These are phyloP conservation scores for Aspergillus ruber DNA, from an alignment of 2,329 filamentous ascomycete genomes.

Conservation along the genomic window DNA sequence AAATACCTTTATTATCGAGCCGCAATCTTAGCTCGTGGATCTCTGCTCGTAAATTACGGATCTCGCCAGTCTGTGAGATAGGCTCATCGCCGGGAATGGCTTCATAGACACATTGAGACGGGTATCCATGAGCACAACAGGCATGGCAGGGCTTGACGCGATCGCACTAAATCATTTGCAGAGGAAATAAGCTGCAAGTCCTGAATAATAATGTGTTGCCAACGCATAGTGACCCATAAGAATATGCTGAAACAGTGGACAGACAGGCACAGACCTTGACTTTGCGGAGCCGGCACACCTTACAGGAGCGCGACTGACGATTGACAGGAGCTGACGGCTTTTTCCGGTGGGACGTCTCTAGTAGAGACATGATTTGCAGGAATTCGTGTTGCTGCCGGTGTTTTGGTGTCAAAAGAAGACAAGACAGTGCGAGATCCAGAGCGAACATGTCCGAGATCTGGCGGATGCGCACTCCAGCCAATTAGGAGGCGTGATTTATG, in stretches of 20 bases:
- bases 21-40: slow-evolving; percentile 25
- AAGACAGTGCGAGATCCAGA: slow-evolving; percentile 24
- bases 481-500: background rate
- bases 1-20: slow-evolving; percentile 21
- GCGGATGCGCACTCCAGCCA: background rate
- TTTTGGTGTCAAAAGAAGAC: slow-evolving; percentile 20
- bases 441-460: slow-evolving; percentile 24
- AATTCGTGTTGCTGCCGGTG: slow-evolving; percentile 7
- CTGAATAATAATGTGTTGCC: background rate
- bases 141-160: slow-evolving; percentile 34
- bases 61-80: slow-evolving; percentile 32
- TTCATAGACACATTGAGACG: slow-evolving; percentile 34
- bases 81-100: slow-evolving; percentile 27
- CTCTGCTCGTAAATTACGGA: slow-evolving; percentile 28
- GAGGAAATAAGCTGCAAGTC: too few relatives aligned
- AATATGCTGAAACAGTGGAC: slow-evolving; percentile 6
- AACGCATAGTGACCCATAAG: background rate
- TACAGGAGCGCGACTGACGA: slow-evolving; percentile 33
- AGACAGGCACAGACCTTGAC: slow-evolving; percentile 26
- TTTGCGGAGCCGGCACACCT: slow-evolving; percentile 33
- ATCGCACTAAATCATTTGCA: slow-evolving; percentile 24
- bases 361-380: slow-evolving; percentile 12
- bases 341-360: slow-evolving; percentile 18
- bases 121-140: slow-evolving; percentile 35
- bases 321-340: slow-evolving; percentile 12